Conservation (phyloP, 2,329 filamentous ascomycete genomes). For the Colletotrichum noveboracense region DNA sequence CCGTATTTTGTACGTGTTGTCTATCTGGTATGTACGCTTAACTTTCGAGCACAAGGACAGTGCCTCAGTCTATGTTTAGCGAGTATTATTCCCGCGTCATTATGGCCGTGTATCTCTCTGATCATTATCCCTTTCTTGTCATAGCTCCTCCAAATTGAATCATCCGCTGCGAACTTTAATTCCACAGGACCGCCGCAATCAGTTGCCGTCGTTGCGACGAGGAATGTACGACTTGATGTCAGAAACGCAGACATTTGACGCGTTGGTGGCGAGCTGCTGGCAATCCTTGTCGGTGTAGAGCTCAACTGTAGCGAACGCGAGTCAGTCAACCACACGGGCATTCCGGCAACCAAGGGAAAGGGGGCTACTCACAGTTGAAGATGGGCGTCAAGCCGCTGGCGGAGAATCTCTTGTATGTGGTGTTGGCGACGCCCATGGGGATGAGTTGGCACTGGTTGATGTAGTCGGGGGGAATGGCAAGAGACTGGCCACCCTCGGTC, state of each 20-base stretch:
- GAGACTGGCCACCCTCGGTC: neutral
- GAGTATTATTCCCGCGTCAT: too few species aligned
- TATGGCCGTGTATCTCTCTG: too few species aligned
- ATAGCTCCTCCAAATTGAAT: too few species aligned
- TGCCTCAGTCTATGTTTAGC: too few species aligned
- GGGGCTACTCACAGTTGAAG: neutral
- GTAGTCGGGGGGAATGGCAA: neutral
- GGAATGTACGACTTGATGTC: conserved; percentile 3
- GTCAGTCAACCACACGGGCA: neutral
- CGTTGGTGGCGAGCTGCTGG: conserved; percentile 10
- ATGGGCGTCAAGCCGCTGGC: neutral
- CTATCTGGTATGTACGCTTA: too few species aligned
- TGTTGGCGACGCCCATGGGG: neutral
- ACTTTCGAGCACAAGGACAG: too few species aligned
- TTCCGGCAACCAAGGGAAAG: neutral
- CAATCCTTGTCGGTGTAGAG: conserved; percentile 3
- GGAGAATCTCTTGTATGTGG: conserved; percentile 4
- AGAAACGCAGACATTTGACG: conserved; percentile 3
- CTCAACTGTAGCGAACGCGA: neutral
- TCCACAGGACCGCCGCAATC: neutral
- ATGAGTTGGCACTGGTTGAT: neutral
- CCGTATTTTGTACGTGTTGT: too few species aligned
- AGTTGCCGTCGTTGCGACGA: conserved; percentile 1
- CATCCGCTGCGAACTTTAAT: too few species aligned
- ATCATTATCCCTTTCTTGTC: too few species aligned